A percentile compares a stretch with the other conserved stretches of the same genome.
Conservation (phyloP, 345 rosid genomes). For the Tarenaya hassleriana region DNA sequence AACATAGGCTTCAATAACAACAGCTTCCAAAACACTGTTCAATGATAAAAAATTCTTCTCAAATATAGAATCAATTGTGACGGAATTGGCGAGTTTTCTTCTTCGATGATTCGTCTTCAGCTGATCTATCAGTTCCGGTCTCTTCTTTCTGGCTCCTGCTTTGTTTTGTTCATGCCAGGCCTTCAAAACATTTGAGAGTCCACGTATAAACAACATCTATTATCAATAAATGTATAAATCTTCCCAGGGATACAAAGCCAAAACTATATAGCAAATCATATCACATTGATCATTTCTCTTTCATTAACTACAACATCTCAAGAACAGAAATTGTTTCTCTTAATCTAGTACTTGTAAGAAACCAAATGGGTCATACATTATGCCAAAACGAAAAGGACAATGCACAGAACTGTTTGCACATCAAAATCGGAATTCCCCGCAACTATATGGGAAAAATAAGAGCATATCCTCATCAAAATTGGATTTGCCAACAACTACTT, state of each 20-base stretch:
- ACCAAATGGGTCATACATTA: no score
- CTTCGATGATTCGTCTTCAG: conserved; percentile 63
- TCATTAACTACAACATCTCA: no score
- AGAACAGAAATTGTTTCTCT: no score
- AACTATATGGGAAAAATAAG: no score
- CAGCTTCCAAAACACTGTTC: conserved; percentile 73
- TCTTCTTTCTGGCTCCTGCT: conserved; percentile 46
- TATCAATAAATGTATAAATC: neutral
- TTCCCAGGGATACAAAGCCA: neutral
- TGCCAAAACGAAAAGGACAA: no score
- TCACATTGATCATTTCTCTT: neutral
- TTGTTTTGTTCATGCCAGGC: conserved; percentile 76
- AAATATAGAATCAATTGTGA: conserved; percentile 66
- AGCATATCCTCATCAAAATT: no score
- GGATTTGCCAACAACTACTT: no score
- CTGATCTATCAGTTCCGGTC: conserved; percentile 55
- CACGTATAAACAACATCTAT: neutral
- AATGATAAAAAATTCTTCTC: conserved; percentile 79
- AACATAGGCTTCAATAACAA: conserved; percentile 51
- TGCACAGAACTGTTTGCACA: no score
- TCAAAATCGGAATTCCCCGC: no score
- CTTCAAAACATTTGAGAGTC: conserved; percentile 25
- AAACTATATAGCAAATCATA: conserved; percentile 4
- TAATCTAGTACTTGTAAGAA: no score
- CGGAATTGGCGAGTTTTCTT: conserved; percentile 57